Conservation (phyloP, 2,329 filamentous ascomycete genomes). For the Pseudomassariella vexata region DNA sequence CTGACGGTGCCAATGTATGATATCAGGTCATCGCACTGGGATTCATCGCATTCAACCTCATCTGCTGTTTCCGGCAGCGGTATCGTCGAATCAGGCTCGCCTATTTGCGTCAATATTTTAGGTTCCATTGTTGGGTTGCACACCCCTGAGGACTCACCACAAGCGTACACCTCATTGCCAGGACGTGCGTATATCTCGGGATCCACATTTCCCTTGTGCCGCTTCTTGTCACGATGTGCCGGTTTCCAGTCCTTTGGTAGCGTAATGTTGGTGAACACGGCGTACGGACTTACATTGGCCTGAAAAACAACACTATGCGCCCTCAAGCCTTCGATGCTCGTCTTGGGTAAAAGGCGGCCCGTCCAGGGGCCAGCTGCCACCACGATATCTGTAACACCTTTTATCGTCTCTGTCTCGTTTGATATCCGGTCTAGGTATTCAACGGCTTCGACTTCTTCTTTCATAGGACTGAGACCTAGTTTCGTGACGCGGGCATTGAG, state of each 20-base stretch:
- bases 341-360: constrained; percentile 47
- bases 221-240: constrained; percentile 45
- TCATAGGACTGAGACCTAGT: constrained; percentile 48
- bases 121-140: not conserved
- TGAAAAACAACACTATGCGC: constrained; percentile 63
- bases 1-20: constrained; percentile 67
- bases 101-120: constrained; percentile 22
- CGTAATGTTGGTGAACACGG: constrained; percentile 80
- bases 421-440: constrained; percentile 48
- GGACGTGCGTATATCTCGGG: constrained; percentile 94
- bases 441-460: constrained; percentile 53
- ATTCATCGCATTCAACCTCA: constrained; percentile 68
- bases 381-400: constrained; percentile 46
- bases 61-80: constrained; percentile 73
- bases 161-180: constrained; percentile 86
- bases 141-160: constrained; percentile 46
- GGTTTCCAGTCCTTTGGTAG: constrained; percentile 61
- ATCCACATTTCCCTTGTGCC: constrained; percentile 59
- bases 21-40: constrained; percentile 77
- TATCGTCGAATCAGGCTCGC: constrained; percentile 70
- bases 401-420: constrained; percentile 27
- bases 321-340: constrained; percentile 52
- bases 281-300: constrained; percentile 63
- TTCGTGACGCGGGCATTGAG: constrained; percentile 61
- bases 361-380: constrained; percentile 61